Base-by-base conservation (phyloP, 2,329 filamentous ascomycete species). In the Fonsecaea pugnacius region DNA sequence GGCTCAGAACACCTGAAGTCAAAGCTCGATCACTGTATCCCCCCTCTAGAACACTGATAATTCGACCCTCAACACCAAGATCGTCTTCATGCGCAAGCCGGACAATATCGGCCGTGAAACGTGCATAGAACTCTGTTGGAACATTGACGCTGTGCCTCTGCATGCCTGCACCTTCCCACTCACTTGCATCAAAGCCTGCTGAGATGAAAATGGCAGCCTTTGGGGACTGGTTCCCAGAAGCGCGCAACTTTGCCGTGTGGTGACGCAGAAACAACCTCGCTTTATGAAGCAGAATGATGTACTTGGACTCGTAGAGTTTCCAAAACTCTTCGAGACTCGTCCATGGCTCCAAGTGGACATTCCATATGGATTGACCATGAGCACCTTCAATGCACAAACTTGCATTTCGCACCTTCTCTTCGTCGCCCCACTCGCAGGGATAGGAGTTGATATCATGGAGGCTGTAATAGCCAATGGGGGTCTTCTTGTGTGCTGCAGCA, bases 381-480 rank as follows among this genome's bases (percentile, higher is more conserved):
- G 94, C 92, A 72, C 93, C 93, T 66, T 98, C 93, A 67, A 99
- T 89, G 75, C 96, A 98, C 30, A 97, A 79, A 78, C 93, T 97
- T 1, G 96, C 95, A 71, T 94, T 96, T 74, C 90, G 91, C 58
- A 98, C 89, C 77, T 98, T 98, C 24, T 95, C 91, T 63, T 90
- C 87, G 67, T 98, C 94, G n/a, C 94, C 95, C 74, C 85, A 86
- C 76, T 99, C 95, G 75, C 95, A 99, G 0, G 96, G 95, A 73
- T 96, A 99, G 0, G 94, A 98, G 77, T 99, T 98, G 79, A 99
- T 97, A 73, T 99, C 95, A 75, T 99, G 95, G 50, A 99, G 77
- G 75, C 93, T 97, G 77, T 96, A 98, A 75, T 99, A 99, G 9
- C 93, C 95, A 71, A 98, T 95, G 0, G 90, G 89, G 0, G 89